A percentile compares a stretch with the other conserved stretches of the same genome.
Evolutionary conservation across 805 yeast species (phyloP).

Genomic region (Candida nanaspora): DNA sequence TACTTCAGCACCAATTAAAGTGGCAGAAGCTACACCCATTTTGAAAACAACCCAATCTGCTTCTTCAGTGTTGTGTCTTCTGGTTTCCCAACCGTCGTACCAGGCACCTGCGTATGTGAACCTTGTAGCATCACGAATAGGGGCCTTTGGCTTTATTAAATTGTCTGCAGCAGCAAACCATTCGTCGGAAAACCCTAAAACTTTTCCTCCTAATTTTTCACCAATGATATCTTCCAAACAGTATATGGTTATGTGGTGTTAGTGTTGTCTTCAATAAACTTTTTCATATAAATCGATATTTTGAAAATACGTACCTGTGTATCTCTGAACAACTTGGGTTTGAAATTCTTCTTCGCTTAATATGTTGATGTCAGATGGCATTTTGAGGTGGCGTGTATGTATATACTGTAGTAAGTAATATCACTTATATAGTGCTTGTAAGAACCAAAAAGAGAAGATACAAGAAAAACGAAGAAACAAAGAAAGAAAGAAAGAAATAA

Average conservation of each 20-base stretch:
- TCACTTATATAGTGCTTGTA: too few relatives aligned
- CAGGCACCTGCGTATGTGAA: constrained; percentile 88
- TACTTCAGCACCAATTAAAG: constrained; percentile 73
- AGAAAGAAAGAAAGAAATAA: neutral
- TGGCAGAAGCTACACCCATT: constrained; percentile 80
- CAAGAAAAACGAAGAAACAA: neutral
- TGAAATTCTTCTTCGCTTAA: constrained; percentile 34
- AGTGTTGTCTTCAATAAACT: too few relatives aligned
- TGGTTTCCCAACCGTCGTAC: constrained; percentile 99
- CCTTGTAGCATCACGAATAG: constrained; percentile 73
- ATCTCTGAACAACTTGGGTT: constrained; percentile 38
- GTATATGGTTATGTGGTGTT: too few relatives aligned
- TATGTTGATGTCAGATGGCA: constrained; percentile 9
- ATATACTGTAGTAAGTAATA: too few relatives aligned
- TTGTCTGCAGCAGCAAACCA: constrained; percentile 94
- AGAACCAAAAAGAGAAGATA: neutral
- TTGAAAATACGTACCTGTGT: constrained; percentile 38
- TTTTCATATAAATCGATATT: too few relatives aligned
- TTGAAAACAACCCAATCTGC: constrained; percentile 84
- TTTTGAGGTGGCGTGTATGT: too few relatives aligned
- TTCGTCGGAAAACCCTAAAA: constrained; percentile 70
- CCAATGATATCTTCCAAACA: constrained; percentile 88
- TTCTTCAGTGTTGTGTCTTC: constrained; percentile 81
- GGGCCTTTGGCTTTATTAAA: constrained; percentile 72
- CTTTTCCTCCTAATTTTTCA: constrained; percentile 73